Base-by-base conservation (phyloP, 2,329 filamentous ascomycete species). In the Ophiostoma himal-ulmi region DNA sequence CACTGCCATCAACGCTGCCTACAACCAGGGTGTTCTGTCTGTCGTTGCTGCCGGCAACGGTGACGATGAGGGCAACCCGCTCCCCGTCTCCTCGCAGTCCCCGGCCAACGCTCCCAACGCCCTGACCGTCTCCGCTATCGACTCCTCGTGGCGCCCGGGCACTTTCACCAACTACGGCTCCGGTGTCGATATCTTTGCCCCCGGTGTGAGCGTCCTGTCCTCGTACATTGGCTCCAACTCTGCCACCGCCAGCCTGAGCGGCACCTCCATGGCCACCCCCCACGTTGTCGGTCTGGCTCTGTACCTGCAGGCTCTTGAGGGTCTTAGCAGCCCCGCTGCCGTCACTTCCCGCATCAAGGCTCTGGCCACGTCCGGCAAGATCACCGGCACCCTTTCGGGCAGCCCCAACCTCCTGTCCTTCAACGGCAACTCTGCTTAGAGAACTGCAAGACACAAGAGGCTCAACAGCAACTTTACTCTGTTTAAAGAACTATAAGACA, bases 91-190 rank as follows among this genome's bases (percentile, higher is more conserved):
- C 91, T 96, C 94, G 85, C 99, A 98, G 88, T 99, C 95, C 60
- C 95, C 95, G 72, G 96, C 95, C 77, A 92, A 94, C 74, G 93
- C 96, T 76, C 85, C 88, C 77, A 93, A 96, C 78, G 94, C 95
- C 75, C 88, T 99, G 80, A 99, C 95, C 71, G 95, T 99, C 74
- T 95, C 94, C 82, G 95, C 95, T 75, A 96, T 93, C 64, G 95
- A 92, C 76, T 88, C 99, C 72, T 88, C 90, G 77, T 96, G 99
- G 79, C 92, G 93, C 85, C 94, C 95, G 83, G 95, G 95, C 75
- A 99, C 98, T 88, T 99, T 99, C 89, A 99, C 95, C 88, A 99
- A 99, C 91, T 98, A 90, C 82, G 95, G 95, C 81, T 95, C 94
- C 87, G 99, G 95, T 88, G 97, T 94, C 80, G 95, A 99, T 82